A percentile compares a stretch with the other conserved stretches of the same genome.
Conservation (phyloP, 306 rosid genomes). For the Prunus campanulata region DNA sequence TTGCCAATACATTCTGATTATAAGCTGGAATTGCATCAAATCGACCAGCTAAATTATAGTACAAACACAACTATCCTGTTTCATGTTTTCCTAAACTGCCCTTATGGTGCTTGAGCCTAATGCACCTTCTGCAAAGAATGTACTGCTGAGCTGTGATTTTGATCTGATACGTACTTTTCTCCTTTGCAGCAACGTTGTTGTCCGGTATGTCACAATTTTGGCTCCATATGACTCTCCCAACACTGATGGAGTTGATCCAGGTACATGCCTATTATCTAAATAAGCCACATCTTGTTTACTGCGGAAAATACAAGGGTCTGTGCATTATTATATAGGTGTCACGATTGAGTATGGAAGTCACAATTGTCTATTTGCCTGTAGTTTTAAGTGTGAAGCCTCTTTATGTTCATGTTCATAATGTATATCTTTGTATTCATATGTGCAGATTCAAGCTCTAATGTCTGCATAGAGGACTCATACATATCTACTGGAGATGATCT, state of each 20-base stretch:
- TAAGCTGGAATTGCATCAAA: background rate
- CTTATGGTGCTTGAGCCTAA: background rate
- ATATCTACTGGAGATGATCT: conserved; percentile 91
- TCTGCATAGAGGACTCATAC: conserved; percentile 87
- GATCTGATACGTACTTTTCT: conserved; percentile 16
- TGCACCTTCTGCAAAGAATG: background rate
- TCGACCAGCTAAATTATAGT: background rate
- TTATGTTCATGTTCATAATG: background rate
- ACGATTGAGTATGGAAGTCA: background rate
- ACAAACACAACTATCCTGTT: background rate
- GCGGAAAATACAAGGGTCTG: background rate
- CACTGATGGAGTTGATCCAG: conserved; percentile 98
- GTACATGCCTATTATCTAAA: conserved; percentile 25
- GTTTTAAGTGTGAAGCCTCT: background rate
- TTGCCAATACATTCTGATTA: background rate
- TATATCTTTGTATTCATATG: background rate
- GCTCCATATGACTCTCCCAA: conserved; percentile 96
- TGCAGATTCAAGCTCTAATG: conserved; percentile 83
- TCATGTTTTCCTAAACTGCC: background rate
- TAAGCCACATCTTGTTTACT: background rate
- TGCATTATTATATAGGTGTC: background rate
- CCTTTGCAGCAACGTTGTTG: conserved; percentile 74
- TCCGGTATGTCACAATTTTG: conserved; percentile 75
- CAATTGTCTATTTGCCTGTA: too few species aligned
- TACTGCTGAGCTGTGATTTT: background rate